These are phyloP conservation scores for Calonectria naviculata DNA, from an alignment of 2,329 filamentous ascomycete genomes.

Conservation along the genomic window DNA sequence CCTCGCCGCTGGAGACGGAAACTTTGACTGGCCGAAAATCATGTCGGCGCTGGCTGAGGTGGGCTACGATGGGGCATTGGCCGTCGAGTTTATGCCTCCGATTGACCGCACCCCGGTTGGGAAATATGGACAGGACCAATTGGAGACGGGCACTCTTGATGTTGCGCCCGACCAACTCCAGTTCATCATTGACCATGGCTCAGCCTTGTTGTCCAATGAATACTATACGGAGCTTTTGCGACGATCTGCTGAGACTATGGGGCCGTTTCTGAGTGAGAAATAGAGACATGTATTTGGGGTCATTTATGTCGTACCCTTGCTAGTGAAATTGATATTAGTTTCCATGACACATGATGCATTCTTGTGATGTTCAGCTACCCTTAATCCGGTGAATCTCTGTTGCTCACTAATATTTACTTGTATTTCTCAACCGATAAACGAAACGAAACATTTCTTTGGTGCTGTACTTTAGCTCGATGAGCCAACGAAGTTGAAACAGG, in stretches of 20 bases:
- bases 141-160: conserved; percentile 19
- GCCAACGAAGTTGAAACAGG: not conserved
- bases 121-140: conserved; percentile 19
- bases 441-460: not conserved
- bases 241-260: conserved; percentile 22
- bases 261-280: conserved; percentile 1
- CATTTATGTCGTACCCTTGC: not conserved
- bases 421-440: not conserved
- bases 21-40: conserved; percentile 28
- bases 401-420: no score
- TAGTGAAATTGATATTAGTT: not conserved
- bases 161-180: conserved; percentile 26
- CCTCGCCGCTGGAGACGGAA: conserved; percentile 29
- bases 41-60: conserved; percentile 18
- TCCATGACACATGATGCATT: not conserved
- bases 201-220: conserved; percentile 19
- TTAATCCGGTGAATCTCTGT: not conserved
- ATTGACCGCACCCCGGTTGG: conserved; percentile 31
- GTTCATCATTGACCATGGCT: conserved; percentile 34
- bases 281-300: not conserved
- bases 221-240: conserved; percentile 27
- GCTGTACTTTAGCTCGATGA: not conserved
- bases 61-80: conserved; percentile 24
- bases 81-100: conserved; percentile 33
- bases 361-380: not conserved